Evolutionary conservation across 1,284 basidiomycete species (phyloP), one percentile per base, ranked within the genome.

Genomic region (Pascua guehoae): DNA sequence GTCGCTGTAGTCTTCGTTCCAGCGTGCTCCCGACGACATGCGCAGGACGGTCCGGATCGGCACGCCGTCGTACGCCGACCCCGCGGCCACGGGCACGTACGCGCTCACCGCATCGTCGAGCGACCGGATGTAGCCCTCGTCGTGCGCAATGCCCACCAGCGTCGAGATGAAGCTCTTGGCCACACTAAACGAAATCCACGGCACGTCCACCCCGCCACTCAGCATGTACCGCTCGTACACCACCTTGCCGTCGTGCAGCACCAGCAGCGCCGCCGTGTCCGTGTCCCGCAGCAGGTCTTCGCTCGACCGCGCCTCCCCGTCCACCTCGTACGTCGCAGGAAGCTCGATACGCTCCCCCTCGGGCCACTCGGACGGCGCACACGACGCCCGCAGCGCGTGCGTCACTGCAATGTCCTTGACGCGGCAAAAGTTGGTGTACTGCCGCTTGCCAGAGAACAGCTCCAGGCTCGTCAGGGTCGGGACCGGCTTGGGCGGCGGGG

Each of bases 1-100:
- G 47, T 49, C 39, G 16, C 16, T 18, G 47, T 49, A 49, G 47
- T 49, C 47, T 14, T 49, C 47, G 47, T 49, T 49, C 47, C 47
- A 49, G 12, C 47, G 38, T 3, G 47, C 47, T 10, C 47, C 47
- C 16, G 47, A 49, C 38, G 38, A 40, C 47, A 49, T 49, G 16
- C 47, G 16, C 11, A 49, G 47, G 11, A 49, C 47, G 1, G 17
- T 15, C 12, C 47, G 47, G 39, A 49, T 49, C 12, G 39, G 12
- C 4, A 49, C 47, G 16, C 47, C 47, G 17, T 49, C 47, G 16
- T 49, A 49, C 16, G 47, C 47, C 16, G 16, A 18, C 39, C 47
- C 47, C 16, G 16, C 10, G 12, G 39, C 4, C 11, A 49, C 47
- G 16, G 39, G 39, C 16, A 49, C 47, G 39, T 49, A 49, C 16